Conservation (phyloP, 371 early-diverging fungal genomes). For the Mortierella sp. region DNA sequence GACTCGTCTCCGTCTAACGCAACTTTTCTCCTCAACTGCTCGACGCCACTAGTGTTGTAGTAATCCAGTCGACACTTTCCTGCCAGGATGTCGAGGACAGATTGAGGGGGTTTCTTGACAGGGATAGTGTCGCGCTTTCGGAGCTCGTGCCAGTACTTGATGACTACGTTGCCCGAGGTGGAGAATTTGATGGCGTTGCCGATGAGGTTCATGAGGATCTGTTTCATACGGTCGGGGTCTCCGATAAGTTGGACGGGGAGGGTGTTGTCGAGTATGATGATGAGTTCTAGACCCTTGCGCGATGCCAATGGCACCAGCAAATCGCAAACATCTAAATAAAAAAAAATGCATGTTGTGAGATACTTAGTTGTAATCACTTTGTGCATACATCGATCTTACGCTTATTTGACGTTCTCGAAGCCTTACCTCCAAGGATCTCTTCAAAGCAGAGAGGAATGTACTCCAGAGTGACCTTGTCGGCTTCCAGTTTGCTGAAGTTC, state of each 20-base stretch:
- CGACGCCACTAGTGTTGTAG: background rate
- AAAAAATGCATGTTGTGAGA: background rate
- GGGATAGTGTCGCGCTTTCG: slow-evolving; percentile 56
- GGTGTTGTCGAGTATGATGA: slow-evolving; percentile 61
- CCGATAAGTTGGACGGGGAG: slow-evolving; percentile 59
- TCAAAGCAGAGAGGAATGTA: slow-evolving; percentile 63
- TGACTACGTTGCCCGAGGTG: slow-evolving; percentile 69
- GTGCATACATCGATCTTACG: too few relatives aligned
- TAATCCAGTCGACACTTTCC: slow-evolving; percentile 4
- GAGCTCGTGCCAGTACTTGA: slow-evolving; percentile 66
- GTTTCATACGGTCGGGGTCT: slow-evolving; percentile 64
- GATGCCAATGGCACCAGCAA: slow-evolving; percentile 68
- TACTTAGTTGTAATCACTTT: too few relatives aligned
- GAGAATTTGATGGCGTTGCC: slow-evolving; percentile 82
- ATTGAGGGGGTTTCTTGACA: slow-evolving; percentile 3
- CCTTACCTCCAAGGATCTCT: slow-evolving; percentile 61
- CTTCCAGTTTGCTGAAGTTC: slow-evolving; percentile 75
- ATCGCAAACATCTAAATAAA: slow-evolving; percentile 63
- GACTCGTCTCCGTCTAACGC: slow-evolving; percentile 13
- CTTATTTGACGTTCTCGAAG: too few relatives aligned
- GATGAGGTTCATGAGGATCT: slow-evolving; percentile 70
- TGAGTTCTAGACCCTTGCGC: slow-evolving; percentile 64
- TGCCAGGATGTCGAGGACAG: slow-evolving; percentile 16
- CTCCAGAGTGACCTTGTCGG: slow-evolving; percentile 72
- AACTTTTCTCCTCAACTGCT: slow-evolving; percentile 6